phyloP scores from a whole-genome alignment of 1,139 yeast genomes.

The Candida tetrigidarum region DNA sequence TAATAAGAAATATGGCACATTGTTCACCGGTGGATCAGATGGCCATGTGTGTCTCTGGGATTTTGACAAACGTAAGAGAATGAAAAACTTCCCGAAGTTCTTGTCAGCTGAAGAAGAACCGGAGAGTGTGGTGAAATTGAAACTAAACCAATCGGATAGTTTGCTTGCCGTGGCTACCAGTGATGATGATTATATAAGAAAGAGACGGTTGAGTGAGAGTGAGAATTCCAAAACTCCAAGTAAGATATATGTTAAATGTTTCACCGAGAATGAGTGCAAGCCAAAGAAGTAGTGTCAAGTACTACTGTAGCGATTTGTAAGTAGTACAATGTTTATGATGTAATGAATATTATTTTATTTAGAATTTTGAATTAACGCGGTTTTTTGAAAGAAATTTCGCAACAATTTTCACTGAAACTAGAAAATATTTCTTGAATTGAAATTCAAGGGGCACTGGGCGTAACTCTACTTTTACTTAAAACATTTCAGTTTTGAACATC shows the following conservation, averaged over 20 bases:
- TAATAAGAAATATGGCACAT: constrained; percentile 46
- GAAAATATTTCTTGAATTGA: too few relatives aligned
- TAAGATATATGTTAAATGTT: constrained; percentile 15
- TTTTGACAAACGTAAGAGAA: constrained; percentile 60
- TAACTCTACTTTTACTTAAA: too few relatives aligned
- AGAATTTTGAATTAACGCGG: too few relatives aligned
- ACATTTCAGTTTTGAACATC: too few relatives aligned
- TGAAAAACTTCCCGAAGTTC: constrained; percentile 60
- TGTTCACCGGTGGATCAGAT: constrained; percentile 84
- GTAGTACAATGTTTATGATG: too few relatives aligned
- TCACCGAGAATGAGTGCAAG: constrained; percentile 11
- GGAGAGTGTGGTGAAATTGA: constrained; percentile 54
- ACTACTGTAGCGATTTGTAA: too few relatives aligned
- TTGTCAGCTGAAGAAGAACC: constrained; percentile 19
- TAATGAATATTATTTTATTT: too few relatives aligned
- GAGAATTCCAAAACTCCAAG: constrained; percentile 17
- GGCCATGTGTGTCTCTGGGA: constrained; percentile 82
- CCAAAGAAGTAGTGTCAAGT: constrained; percentile 14
- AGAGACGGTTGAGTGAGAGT: constrained; percentile 18
- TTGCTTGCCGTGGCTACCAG: constrained; percentile 64
- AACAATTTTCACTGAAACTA: too few relatives aligned
- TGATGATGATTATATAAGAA: constrained; percentile 56
- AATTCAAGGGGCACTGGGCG: too few relatives aligned
- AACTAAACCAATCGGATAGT: constrained; percentile 31
- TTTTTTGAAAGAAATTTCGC: too few relatives aligned